Conservation (phyloP, 805 yeast genomes). For the Alloascoidea africana region DNA sequence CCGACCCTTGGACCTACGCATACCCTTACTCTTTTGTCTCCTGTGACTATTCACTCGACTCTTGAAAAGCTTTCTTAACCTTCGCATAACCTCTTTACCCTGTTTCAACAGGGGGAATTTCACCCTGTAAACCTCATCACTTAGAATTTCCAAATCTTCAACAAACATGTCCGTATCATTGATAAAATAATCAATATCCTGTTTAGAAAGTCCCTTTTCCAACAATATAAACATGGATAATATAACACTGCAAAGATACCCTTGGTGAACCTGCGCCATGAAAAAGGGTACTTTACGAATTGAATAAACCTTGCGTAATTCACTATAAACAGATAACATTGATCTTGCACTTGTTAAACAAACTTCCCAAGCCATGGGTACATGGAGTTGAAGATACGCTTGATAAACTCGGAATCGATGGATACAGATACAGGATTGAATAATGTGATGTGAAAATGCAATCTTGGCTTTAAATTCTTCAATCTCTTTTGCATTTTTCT, state of each 20-base stretch:
- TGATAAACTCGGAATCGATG: slow-evolving; percentile 18
- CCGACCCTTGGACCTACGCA: too few species aligned
- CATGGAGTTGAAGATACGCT: slow-evolving; percentile 12
- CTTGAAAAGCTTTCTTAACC: neutral
- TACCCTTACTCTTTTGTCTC: too few species aligned
- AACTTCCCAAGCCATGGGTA: slow-evolving; percentile 17
- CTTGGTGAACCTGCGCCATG: slow-evolving; percentile 18
- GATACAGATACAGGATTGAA: slow-evolving; percentile 18
- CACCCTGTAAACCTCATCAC: slow-evolving; percentile 2
- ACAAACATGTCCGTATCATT: slow-evolving; percentile 13
- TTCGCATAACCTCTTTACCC: neutral
- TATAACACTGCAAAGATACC: slow-evolving; percentile 18
- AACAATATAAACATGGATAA: slow-evolving; percentile 18
- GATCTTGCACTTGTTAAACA: slow-evolving; percentile 13
- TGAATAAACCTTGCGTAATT: slow-evolving; percentile 12
- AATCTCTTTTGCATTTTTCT: slow-evolving; percentile 7
- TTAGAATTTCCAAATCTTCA: slow-evolving; percentile 12
- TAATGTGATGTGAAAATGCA: slow-evolving; percentile 17
- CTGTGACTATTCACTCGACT: neutral
- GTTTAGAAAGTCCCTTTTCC: slow-evolving; percentile 12
- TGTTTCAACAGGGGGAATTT: slow-evolving; percentile 11
- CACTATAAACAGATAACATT: slow-evolving; percentile 15
- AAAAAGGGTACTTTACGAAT: slow-evolving; percentile 13
- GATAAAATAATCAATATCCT: slow-evolving; percentile 14
- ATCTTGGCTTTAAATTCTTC: slow-evolving; percentile 9